Evolutionary conservation across 805 yeast genomes (phyloP), one percentile per base, ranked within the genome.

Genomic region (Wickerhamiella kazuoi): DNA sequence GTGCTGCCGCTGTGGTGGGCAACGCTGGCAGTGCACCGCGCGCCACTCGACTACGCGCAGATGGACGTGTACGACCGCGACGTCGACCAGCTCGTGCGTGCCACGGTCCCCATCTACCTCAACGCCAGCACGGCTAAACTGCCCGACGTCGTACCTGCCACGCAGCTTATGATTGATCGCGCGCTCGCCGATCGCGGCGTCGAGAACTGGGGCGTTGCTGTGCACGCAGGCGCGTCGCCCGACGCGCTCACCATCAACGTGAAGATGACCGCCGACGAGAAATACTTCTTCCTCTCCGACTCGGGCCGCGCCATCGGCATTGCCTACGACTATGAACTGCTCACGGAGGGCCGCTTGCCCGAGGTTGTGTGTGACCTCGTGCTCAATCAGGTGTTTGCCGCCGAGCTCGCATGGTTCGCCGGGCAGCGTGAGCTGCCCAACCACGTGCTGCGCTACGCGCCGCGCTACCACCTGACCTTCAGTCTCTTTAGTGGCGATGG

Each of bases 391-490:
- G 52, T 69, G 6, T 69, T 68, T 50, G 53, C 50, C 15, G 53
- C 61, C 8, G 76, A 71, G 39, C 44, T 63, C 36, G 51, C 52
- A 11, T 41, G 54, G 21, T 50, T 64, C 34, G 55, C 13, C 28
- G 55, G 19, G 36, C 48, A 13, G 38, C 35, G 15, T 21, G 38
- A 28, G 5, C 36, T 35, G 13, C 43, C 40, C 20, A 57, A 60
- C 30, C 47, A 66, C 35, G 67, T 63, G n/a, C 56, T 74, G 23
- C 69, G 74, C 0, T 76, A 71, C 50, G 61, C 79, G 2, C 76
- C 87, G 3, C 61, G 69, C 26, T 75, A 78, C 46, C 90, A 82
- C 51, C 50, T 87, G n/a, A 75, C 84, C 3, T 67, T 84, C 44
- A 76, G 83, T 18, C 62, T 86, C 41, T 60, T 86, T 38, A 69